Evolutionary conservation across 2,329 filamentous ascomycete species (phyloP).

Genomic region (Penicillium occitanis): DNA sequence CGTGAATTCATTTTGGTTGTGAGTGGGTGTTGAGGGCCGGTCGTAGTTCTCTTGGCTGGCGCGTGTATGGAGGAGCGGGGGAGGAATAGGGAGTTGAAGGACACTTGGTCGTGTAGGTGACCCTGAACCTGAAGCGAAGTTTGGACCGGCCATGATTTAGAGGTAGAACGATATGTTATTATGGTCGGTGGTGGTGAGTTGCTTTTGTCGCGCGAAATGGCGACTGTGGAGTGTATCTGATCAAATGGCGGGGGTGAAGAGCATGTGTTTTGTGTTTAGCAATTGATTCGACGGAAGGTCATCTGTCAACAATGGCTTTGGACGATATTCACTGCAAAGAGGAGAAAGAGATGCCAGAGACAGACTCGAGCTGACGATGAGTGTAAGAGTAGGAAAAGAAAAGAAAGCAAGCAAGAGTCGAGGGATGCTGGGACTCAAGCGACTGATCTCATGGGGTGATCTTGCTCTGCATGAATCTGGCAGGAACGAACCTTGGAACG

Average conservation of each 20-base stretch:
- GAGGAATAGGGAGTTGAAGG: slow-evolving; percentile 46
- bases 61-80: slow-evolving; percentile 51
- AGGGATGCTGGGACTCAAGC: neutral
- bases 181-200: slow-evolving; percentile 25
- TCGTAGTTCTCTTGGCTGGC: slow-evolving; percentile 50
- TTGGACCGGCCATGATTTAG: slow-evolving; percentile 35
- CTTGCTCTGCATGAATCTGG: neutral
- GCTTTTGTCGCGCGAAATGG: slow-evolving; percentile 11
- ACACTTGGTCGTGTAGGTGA: slow-evolving; percentile 32
- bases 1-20: slow-evolving; percentile 47
- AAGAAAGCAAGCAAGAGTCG: neutral
- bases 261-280: slow-evolving; percentile 12
- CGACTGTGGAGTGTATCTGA: slow-evolving; percentile 9
- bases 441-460: slow-evolving; percentile 12
- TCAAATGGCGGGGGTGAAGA: slow-evolving; percentile 4
- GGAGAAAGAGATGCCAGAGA: neutral
- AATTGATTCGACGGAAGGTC: neutral
- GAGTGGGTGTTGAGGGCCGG: slow-evolving; percentile 46
- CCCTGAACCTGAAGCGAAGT: slow-evolving; percentile 33
- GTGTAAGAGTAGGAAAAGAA: neutral
- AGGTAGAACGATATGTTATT: neutral
- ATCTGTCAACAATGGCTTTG: neutral
- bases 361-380: neutral
- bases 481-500: slow-evolving; percentile 10
- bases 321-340: neutral